Percentiles rank a stretch among this genome's conserved stretches.
These are phyloP conservation scores for Entomortierella parvispora DNA, from an alignment of 192 early-diverging fungal species.

Conservation along the genomic window DNA sequence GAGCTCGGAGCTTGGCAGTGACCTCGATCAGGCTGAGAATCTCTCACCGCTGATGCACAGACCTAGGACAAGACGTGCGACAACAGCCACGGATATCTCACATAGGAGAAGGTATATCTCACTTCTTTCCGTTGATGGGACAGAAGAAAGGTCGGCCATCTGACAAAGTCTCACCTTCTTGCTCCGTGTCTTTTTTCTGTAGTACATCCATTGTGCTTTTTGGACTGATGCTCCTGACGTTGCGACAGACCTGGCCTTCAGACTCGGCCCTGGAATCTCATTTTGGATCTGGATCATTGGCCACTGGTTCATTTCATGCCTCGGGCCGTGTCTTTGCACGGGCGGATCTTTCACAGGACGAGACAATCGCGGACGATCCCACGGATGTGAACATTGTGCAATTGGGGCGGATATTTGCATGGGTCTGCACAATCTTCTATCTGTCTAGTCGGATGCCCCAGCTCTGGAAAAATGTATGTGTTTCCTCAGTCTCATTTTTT, in stretches of 20 bases:
- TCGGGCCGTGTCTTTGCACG: conserved; percentile 20
- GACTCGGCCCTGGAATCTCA: no score
- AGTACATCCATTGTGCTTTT: conserved; percentile 48
- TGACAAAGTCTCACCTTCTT: background rate
- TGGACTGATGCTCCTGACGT: conserved; percentile 27
- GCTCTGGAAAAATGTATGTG: conserved; percentile 71
- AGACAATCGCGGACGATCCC: no score
- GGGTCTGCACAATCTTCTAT: conserved; percentile 73
- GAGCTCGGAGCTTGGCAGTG: background rate
- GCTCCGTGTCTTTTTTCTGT: background rate
- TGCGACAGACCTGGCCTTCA: conserved; percentile 15
- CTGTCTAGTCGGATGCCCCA: conserved; percentile 80
- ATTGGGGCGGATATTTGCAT: conserved; percentile 73
- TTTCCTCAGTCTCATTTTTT: background rate
- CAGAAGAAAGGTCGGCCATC: background rate
- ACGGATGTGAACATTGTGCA: conserved; percentile 19
- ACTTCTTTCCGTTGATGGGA: background rate
- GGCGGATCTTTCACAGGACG: background rate
- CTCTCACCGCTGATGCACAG: conserved; percentile 14
- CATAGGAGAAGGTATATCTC: conserved; percentile 34
- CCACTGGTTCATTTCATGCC: no score
- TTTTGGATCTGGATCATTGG: no score
- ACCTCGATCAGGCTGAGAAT: conserved; percentile 1
- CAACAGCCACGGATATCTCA: conserved; percentile 32
- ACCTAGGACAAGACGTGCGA: conserved; percentile 16